phyloP scores from a whole-genome alignment of 768 basidiomycete species.

The Lentinula edodes region DNA sequence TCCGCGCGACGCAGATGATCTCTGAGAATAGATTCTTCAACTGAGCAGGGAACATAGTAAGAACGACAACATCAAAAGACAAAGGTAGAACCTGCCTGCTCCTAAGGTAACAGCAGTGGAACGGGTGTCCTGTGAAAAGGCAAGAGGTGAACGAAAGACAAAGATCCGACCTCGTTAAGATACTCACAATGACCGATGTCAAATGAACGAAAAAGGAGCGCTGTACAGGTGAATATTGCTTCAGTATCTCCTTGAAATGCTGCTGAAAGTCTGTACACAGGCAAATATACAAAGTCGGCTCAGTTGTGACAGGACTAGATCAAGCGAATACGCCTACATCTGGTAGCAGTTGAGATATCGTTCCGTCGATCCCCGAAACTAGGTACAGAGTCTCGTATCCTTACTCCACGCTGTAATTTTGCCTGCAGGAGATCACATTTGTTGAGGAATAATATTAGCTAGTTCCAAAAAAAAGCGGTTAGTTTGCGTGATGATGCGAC shows the following conservation, averaged over 20 bases:
- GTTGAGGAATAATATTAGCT: conserved; percentile 45
- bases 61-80: not conserved
- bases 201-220: conserved; percentile 69
- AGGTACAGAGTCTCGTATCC: conserved; percentile 63
- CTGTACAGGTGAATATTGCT: conserved; percentile 53
- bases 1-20: conserved; percentile 66
- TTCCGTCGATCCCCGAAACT: conserved; percentile 73
- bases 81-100: conserved; percentile 41
- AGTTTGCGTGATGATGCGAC: not conserved
- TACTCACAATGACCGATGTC: conserved; percentile 72
- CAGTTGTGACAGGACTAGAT: not conserved
- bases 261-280: conserved; percentile 62
- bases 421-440: conserved; percentile 70
- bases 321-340: conserved; percentile 42
- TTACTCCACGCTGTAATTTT: conserved; percentile 63
- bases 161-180: not conserved
- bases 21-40: conserved; percentile 69
- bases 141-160: conserved; percentile 8
- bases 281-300: not conserved
- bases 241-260: conserved; percentile 73
- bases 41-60: conserved; percentile 22
- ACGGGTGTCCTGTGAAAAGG: conserved; percentile 53
- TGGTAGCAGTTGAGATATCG: conserved; percentile 60
- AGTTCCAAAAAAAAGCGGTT: not conserved
- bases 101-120: conserved; percentile 68